These are phyloP conservation scores for Eragrostis tef DNA, from an alignment of 202 grass and related monocot species.

Conservation along the genomic window DNA sequence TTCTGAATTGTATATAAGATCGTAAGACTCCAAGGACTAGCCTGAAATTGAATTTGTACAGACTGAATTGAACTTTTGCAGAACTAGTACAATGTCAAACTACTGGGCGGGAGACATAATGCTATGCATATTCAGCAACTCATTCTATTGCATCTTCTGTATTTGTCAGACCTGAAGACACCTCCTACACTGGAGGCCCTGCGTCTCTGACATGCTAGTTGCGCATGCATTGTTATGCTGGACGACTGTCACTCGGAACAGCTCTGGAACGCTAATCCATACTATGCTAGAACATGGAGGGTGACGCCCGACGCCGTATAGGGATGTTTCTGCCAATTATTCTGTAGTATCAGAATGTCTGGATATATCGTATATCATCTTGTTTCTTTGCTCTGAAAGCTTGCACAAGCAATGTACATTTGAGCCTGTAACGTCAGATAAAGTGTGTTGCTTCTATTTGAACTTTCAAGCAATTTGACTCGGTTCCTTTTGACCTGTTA, in stretches of 20 bases:
- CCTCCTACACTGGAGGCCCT: not conserved
- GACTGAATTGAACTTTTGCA: not conserved
- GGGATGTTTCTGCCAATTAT: conserved; percentile 2
- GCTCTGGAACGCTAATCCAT: not conserved
- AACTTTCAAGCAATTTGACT: not conserved
- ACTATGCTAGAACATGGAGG: not conserved
- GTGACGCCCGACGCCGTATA: not conserved
- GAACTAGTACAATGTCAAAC: not conserved
- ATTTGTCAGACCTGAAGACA: conserved; percentile 26
- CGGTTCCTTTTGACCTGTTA: not conserved
- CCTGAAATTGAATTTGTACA: not conserved
- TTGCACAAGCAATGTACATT: not conserved
- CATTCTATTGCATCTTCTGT: not conserved
- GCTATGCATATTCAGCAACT: not conserved
- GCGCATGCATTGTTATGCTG: not conserved
- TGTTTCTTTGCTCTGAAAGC: not conserved
- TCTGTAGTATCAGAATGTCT: not conserved
- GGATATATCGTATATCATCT: not conserved
- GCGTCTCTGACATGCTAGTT: not conserved
- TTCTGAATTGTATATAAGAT: not conserved
- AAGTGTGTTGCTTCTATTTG: not conserved
- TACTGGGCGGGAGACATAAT: not conserved
- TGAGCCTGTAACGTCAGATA: not conserved
- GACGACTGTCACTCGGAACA: not conserved
- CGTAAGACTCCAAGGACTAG: not conserved